Conservation (phyloP, 345 rosid genomes). For the Theobroma cacao region DNA sequence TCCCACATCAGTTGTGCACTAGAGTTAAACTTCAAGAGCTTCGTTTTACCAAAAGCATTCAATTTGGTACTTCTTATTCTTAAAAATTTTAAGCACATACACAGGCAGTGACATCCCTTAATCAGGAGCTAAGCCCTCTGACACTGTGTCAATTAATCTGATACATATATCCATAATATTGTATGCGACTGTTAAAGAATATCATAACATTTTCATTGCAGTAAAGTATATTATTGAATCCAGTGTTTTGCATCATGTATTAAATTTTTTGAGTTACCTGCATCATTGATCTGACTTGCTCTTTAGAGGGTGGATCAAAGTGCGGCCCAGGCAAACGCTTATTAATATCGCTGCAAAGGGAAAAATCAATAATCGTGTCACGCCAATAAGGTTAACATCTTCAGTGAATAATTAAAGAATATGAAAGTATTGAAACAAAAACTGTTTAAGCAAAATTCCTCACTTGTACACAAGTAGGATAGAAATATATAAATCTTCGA, state of each 20-base stretch:
- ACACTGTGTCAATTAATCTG: no score
- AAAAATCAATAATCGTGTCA: not conserved
- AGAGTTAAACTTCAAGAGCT: not conserved
- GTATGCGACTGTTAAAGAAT: not conserved
- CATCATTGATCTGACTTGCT: slow-evolving; percentile 53
- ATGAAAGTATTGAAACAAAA: not conserved
- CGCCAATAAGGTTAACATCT: not conserved
- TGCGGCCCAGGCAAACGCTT: slow-evolving; percentile 94
- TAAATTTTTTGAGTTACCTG: slow-evolving; percentile 37
- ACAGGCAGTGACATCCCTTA: not conserved
- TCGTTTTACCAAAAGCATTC: not conserved
- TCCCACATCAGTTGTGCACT: no score
- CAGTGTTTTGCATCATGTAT: not conserved
- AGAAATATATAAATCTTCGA: slow-evolving; percentile 87
- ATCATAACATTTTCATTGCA: not conserved
- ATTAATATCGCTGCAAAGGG: slow-evolving; percentile 64
- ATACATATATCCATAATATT: not conserved
- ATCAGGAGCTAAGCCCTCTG: not conserved
- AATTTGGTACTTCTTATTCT: not conserved
- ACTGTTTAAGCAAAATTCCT: slow-evolving; percentile 7
- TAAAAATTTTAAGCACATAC: not conserved
- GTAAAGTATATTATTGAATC: not conserved
- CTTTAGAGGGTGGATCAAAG: slow-evolving; percentile 89
- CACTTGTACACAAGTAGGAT: slow-evolving; percentile 87
- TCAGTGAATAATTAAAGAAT: not conserved